phyloP scores from a whole-genome alignment of 1,139 yeast species.

The Lodderomyces elongisporus region DNA sequence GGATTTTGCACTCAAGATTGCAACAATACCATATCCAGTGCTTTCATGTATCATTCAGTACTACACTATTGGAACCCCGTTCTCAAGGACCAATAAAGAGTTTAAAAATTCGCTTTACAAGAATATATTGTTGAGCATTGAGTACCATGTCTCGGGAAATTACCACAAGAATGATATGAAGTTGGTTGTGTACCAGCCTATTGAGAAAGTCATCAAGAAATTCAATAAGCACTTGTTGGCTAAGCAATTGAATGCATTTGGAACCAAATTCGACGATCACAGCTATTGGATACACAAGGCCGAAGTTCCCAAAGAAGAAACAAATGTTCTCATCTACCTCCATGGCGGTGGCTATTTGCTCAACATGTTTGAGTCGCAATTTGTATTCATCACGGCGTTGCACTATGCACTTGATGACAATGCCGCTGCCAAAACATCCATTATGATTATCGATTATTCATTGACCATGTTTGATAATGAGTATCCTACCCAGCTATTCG shows the following conservation, averaged over 20 bases:
- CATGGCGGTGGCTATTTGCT: conserved; percentile 46
- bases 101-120: conserved; percentile 27
- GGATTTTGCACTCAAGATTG: conserved; percentile 9
- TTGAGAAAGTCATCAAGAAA: conserved; percentile 9
- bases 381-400: conserved; percentile 20
- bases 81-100: conserved; percentile 26
- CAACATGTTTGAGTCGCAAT: conserved; percentile 25
- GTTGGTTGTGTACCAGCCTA: conserved; percentile 11
- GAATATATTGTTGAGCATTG: conserved; percentile 25
- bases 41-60: conserved; percentile 20
- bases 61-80: conserved; percentile 30
- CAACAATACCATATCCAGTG: conserved; percentile 19
- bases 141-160: conserved; percentile 23
- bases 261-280: conserved; percentile 21
- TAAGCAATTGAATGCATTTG: conserved; percentile 17
- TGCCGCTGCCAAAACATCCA: conserved; percentile 18
- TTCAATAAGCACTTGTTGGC: conserved; percentile 12
- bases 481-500: conserved; percentile 40
- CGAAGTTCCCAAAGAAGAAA: conserved; percentile 7
- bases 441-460: conserved; percentile 37
- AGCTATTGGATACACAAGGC: conserved; percentile 22
- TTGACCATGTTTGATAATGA: conserved; percentile 19
- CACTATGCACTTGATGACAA: conserved; percentile 20
- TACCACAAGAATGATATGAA: conserved; percentile 13
- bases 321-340: conserved; percentile 15